Evolutionary conservation across 768 basidiomycete species (phyloP).

Genomic region (Boletus rubescentipes): DNA sequence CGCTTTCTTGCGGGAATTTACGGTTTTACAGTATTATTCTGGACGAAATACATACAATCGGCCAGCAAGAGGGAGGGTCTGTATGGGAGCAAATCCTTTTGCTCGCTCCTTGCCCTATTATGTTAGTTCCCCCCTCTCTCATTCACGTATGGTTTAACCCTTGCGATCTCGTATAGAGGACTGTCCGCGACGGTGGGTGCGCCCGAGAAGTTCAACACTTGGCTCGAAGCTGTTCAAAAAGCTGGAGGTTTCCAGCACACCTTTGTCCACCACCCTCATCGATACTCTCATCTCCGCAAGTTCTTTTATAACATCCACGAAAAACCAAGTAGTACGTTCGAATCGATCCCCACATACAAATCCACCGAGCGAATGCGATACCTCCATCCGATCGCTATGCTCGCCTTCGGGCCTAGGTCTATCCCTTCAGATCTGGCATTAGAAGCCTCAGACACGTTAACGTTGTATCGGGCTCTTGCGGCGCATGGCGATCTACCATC

Average conservation of each 20-base stretch:
- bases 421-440: slow-evolving; percentile 64
- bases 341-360: slow-evolving; percentile 36
- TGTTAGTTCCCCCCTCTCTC: slow-evolving; percentile 42
- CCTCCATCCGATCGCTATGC: slow-evolving; percentile 60
- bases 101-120: slow-evolving; percentile 68
- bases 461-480: slow-evolving; percentile 48
- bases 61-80: slow-evolving; percentile 65
- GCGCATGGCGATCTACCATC: slow-evolving; percentile 24
- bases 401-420: slow-evolving; percentile 49
- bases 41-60: slow-evolving; percentile 58
- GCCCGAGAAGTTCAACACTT: slow-evolving; percentile 61
- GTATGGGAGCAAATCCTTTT: slow-evolving; percentile 78
- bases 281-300: slow-evolving; percentile 74
- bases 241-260: slow-evolving; percentile 58
- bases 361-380: slow-evolving; percentile 46
- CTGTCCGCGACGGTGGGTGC: slow-evolving; percentile 71
- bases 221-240: slow-evolving; percentile 62
- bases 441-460: slow-evolving; percentile 57
- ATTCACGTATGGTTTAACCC: neutral
- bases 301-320: slow-evolving; percentile 48
- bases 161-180: slow-evolving; percentile 40
- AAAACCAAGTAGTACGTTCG: slow-evolving; percentile 27
- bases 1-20: neutral
- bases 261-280: slow-evolving; percentile 62
- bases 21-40: slow-evolving; percentile 55